Base-by-base conservation (phyloP, 345 rosid genomes). In the Syzygium grande region DNA sequence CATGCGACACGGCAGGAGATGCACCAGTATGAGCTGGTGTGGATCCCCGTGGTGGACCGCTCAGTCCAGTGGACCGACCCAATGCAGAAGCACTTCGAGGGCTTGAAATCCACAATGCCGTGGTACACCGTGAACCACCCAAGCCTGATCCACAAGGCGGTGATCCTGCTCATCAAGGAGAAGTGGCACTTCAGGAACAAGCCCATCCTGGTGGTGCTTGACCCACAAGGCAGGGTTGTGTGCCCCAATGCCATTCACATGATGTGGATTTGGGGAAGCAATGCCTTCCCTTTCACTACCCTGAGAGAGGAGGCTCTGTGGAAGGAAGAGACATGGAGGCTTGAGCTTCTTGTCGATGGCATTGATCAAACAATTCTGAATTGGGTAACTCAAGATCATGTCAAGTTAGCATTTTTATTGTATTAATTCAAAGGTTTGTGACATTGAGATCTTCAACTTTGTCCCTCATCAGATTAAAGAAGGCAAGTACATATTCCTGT, bases 201-300 rank as follows among this genome's bases (percentile, higher is more conserved):
- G 93, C 98, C 99, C 16, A 95, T 97, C 89, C 97, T 97, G 23
- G 98, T 95, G 43, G 98, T 96, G 88, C 91, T 97, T 80, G 98
- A 97, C 89, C 96, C 98, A 21, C 97, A 95, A 89, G 99, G 99
- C 84, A 95, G 87, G 80, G 97, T 96, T 41, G 96, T 90, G 29
- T 91, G 91, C 92, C 97, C 95, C 10, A 97, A 97, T 87, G 99
- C 99, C 34, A 90, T 97, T 89, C 97, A 97, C 93, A 97, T 97
- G 99, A 97, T 96, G 95, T 97, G 98, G 98, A 96, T 97, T 91
- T 97, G 99, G 99, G 98, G 96, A 38, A 95, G 96, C 94, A 93
- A 86, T 61, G 97, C 99, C 87, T 97, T 95, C 94, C 98, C 99
- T 68, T 97, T 97, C 93, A 97, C 94, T 30, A 94, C 92, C 86